These are phyloP conservation scores for Phialophora chinensis DNA, from an alignment of 2,329 filamentous ascomycete genomes.

Conservation along the genomic window DNA sequence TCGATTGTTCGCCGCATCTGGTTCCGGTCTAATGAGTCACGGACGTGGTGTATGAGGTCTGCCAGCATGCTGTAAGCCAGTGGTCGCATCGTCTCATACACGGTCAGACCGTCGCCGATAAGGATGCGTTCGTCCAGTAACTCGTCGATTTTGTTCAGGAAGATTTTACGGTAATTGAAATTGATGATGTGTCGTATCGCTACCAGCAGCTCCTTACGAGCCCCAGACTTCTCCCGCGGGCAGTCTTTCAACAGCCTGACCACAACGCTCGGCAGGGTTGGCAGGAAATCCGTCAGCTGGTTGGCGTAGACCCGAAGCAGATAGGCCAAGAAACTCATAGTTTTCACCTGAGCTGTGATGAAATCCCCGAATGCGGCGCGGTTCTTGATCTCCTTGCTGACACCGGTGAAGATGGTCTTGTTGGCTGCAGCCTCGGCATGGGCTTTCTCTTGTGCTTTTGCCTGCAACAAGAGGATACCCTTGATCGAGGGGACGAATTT, in stretches of 20 bases:
- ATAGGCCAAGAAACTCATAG: conserved; percentile 98
- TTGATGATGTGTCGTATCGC: conserved; percentile 99
- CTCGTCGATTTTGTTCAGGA: conserved; percentile 91
- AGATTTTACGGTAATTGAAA: conserved; percentile 96
- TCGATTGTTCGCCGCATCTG: conserved; percentile 96
- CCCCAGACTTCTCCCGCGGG: conserved; percentile 88
- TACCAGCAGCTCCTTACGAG: conserved; percentile 91
- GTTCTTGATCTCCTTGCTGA: conserved; percentile 92
- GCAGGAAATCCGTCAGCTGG: conserved; percentile 85
- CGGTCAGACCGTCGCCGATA: conserved; percentile 93
- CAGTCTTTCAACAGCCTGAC: conserved; percentile 92
- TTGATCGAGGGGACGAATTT: conserved; percentile 94
- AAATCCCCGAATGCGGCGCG: conserved; percentile 94
- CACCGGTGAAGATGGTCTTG: conserved; percentile 85
- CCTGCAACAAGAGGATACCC: conserved; percentile 83
- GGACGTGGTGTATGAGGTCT: conserved; percentile 94
- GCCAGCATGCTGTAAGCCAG: conserved; percentile 98
- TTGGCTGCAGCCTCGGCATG: conserved; percentile 82
- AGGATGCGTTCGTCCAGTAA: conserved; percentile 91
- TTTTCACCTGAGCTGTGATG: conserved; percentile 97
- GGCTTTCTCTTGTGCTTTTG: conserved; percentile 89
- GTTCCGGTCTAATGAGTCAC: conserved; percentile 83
- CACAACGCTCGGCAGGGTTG: conserved; percentile 83
- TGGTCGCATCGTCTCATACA: conserved; percentile 94
- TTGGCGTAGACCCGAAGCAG: conserved; percentile 85